Evolutionary conservation across 345 rosid genomes (phyloP), one percentile per base, ranked within the genome.

Genomic region (Gossypium ekmanianum): DNA sequence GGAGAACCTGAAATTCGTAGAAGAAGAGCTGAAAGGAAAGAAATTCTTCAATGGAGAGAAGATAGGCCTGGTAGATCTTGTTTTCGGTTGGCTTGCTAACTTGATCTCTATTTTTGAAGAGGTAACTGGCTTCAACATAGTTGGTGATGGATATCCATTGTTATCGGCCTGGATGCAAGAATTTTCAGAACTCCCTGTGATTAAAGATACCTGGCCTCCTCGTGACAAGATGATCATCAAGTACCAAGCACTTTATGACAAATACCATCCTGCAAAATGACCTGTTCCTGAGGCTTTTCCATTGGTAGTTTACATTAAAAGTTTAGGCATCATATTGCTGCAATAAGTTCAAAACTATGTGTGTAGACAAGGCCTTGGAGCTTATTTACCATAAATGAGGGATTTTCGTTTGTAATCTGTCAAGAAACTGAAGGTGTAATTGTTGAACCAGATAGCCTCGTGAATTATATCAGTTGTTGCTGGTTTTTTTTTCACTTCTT

Each of bases 21-120:
- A 83, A 73, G 84, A 80, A 73, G 75, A 83, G 73, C 73, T 86
- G 9, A 68, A 39, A 41, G 84, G 83, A 20, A 86, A 81, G 75
- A 82, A 79, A 67, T 86, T 80, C 74, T 86, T 82, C 6, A 81
- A 85, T 2, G 89, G 84, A 17, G 87, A 86, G 7, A 48, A 7
- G 73, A 76, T 83, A 9, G 89, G 89, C 22, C 16, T 76, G 13
- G 74, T 63, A 0, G 89, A 86, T 77, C 57, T 83, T 56, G 84
- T 76, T 1, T 22, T 86, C 1, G 89, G 89, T 16, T 82, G 85
- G 85, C 77, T 82, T 26, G 74, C 75, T 16, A 63, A 76, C 65
- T 48, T 76, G 75, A 34, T 72, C 44, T 44, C 56, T 59, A 77
- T 80, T 2, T 18, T 80, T 7, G 82, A 86, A 61, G 79, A 83